Base-by-base conservation (phyloP, 2,329 filamentous ascomycete genomes). In the Pestalotiopsis sp. region DNA sequence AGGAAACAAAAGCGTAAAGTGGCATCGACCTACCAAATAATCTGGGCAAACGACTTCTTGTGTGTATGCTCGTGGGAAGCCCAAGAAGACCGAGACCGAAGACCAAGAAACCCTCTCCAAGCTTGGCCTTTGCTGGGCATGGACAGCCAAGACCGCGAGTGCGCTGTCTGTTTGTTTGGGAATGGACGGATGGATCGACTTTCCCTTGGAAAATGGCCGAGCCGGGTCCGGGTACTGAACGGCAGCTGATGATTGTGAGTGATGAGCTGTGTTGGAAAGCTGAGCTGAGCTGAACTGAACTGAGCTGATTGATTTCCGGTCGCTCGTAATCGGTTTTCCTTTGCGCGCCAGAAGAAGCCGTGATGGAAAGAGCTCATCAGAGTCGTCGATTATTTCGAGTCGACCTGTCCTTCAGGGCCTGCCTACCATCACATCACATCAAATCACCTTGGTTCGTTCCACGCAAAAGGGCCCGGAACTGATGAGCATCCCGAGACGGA, bases 401-500 rank as follows among this genome's bases (percentile, higher is more conserved):
- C 44, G n/a, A n/a, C 7, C 56, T 58, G 26, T 17, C 26, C 58
- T 30, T 6, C 26, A 17, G 17, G 14, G 30, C 14, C 35, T 40
- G 30, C 30, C n/a, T 48, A 11, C 35, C 6, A 35, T 35, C 30
- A 35, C 30, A 35, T 35, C 30, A 35, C 30, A 2, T 35, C 30
- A 35, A 35, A 35, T 35, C 30, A 9, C 30, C 30, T 35, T 35
- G 17, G 9, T 13, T 35, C n/a, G 62, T 65, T 22, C n/a, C 24
- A 11, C 55, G 20, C 14, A 60, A 38, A 60, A 61, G 30, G 6
- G 40, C 38, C 52, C 48, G 62, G 62, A 35, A 67, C 66, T 68
- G 72, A 71, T 71, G 68, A 64, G 35, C 65, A 70, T 70, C 70
- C 71, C 71, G 71, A 71, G 69, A 73, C 71, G 71, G 68, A 69